phyloP scores from a whole-genome alignment of 2,329 filamentous ascomycete genomes.

The Ceratocystiopsis brevicomis region DNA sequence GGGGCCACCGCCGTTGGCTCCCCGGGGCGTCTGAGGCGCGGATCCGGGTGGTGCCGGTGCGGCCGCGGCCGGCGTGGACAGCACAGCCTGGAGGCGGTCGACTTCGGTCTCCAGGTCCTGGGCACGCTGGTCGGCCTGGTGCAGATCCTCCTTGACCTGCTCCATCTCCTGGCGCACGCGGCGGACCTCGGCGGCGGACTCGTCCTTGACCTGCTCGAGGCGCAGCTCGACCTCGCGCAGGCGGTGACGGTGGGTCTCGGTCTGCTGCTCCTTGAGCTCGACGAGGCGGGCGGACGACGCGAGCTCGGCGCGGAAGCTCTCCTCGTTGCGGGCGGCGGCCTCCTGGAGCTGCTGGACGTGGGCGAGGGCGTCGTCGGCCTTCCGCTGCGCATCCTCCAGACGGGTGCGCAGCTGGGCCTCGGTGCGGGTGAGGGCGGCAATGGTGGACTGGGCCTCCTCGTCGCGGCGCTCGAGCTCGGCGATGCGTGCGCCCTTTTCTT shows the following conservation, averaged over 20 bases:
- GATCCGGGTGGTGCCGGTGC: slow-evolving; percentile 20
- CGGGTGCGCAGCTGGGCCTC: slow-evolving; percentile 66
- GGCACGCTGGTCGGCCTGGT: slow-evolving; percentile 26
- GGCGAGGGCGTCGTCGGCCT: slow-evolving; percentile 65
- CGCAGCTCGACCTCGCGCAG: slow-evolving; percentile 49
- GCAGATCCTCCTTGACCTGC: slow-evolving; percentile 28
- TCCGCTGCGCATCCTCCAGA: slow-evolving; percentile 66
- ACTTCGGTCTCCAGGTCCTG: slow-evolving; percentile 33
- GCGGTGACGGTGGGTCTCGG: slow-evolving; percentile 50
- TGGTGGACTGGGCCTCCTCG: slow-evolving; percentile 61
- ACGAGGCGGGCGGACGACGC: slow-evolving; percentile 66
- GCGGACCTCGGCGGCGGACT: slow-evolving; percentile 41
- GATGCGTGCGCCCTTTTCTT: slow-evolving; percentile 83
- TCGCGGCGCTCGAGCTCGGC: slow-evolving; percentile 73
- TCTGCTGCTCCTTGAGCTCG: slow-evolving; percentile 61
- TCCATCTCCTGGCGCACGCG: slow-evolving; percentile 38
- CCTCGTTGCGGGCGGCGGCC: slow-evolving; percentile 60
- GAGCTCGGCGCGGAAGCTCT: slow-evolving; percentile 72
- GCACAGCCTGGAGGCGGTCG: slow-evolving; percentile 31
- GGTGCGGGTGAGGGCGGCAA: slow-evolving; percentile 60
- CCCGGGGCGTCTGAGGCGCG: slow-evolving; percentile 38
- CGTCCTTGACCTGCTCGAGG: slow-evolving; percentile 45
- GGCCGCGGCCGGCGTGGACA: slow-evolving; percentile 18
- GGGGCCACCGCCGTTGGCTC: slow-evolving; percentile 29
- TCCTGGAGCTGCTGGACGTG: slow-evolving; percentile 77